A percentile compares a stretch with the other conserved stretches of the same genome.
These are phyloP conservation scores for Luzula sylvatica DNA, from an alignment of 176 grass and related monocot genomes.

Conservation along the genomic window DNA sequence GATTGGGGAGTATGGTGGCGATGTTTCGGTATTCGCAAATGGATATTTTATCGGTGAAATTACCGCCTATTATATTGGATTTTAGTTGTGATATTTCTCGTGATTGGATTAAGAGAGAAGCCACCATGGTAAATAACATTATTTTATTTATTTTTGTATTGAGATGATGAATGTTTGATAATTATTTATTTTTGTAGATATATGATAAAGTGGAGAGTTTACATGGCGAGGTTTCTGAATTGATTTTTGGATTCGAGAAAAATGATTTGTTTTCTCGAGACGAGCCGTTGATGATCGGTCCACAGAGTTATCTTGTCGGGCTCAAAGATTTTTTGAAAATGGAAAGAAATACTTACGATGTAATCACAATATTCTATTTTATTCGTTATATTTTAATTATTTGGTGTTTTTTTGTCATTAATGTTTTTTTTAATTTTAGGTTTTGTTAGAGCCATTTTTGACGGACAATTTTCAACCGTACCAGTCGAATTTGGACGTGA, in stretches of 20 bases:
- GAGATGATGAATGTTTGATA: neutral
- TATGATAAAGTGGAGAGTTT: constrained; percentile 42
- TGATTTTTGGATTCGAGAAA: constrained; percentile 47
- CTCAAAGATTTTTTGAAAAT: constrained; percentile 65
- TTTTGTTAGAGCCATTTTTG: constrained; percentile 52
- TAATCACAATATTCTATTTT: constrained; percentile 12
- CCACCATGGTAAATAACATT: constrained; percentile 39
- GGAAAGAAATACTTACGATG: constrained; percentile 76
- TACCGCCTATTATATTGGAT: constrained; percentile 61
- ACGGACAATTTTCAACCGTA: constrained; percentile 26
- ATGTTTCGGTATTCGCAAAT: constrained; percentile 71
- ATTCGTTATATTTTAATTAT: constrained; percentile 13
- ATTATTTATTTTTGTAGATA: constrained; percentile 35
- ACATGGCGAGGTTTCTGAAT: constrained; percentile 53
- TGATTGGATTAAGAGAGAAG: constrained; percentile 80
- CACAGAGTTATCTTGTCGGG: constrained; percentile 40
- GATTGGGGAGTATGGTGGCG: constrained; percentile 83
- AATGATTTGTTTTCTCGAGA: constrained; percentile 26
- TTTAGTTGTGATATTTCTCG: constrained; percentile 38
- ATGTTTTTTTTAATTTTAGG: constrained; percentile 28
- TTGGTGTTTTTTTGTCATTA: neutral
- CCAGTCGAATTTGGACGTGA: constrained; percentile 49
- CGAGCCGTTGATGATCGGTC: constrained; percentile 37
- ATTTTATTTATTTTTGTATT: neutral
- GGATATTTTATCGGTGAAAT: constrained; percentile 61